These are phyloP conservation scores for Pichia sp. DNA, from an alignment of 1,139 yeast genomes.

Conservation along the genomic window DNA sequence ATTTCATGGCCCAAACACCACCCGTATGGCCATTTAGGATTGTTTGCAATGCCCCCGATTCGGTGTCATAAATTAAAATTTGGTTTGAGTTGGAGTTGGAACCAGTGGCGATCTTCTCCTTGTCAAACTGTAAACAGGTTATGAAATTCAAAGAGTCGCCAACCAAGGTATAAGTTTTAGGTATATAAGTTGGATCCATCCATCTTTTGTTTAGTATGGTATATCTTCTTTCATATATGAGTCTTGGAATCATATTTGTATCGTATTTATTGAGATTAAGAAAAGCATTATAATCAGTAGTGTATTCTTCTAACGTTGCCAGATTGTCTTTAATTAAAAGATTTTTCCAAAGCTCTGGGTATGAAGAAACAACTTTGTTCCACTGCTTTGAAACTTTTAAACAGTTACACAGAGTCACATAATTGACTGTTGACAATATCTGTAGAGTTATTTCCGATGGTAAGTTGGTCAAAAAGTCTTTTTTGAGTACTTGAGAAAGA, in stretches of 20 bases:
- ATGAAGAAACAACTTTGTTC: conserved; percentile 37
- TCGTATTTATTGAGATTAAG: neutral
- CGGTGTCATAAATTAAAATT: conserved; percentile 74
- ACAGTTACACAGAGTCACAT: conserved; percentile 51
- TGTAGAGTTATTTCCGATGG: conserved; percentile 74
- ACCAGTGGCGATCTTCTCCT: conserved; percentile 85
- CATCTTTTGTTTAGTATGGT: conserved; percentile 60
- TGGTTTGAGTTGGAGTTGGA: conserved; percentile 64
- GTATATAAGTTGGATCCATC: conserved; percentile 70
- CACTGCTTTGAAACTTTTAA: conserved; percentile 64
- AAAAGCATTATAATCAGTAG: neutral
- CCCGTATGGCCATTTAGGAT: conserved; percentile 88
- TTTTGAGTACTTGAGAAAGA: conserved; percentile 52
- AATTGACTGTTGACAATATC: conserved; percentile 62
- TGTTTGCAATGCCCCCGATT: conserved; percentile 58
- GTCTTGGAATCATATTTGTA: conserved; percentile 27
- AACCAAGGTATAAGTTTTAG: conserved; percentile 59
- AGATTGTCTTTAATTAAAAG: conserved; percentile 48
- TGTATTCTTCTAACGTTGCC: conserved; percentile 24
- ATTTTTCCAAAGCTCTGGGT: conserved; percentile 53
- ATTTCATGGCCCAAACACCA: conserved; percentile 97
- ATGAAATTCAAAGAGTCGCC: conserved; percentile 81
- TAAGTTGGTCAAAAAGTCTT: conserved; percentile 62
- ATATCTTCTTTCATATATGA: conserved; percentile 58
- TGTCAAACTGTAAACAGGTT: conserved; percentile 91